phyloP scores from a whole-genome alignment of 2,329 filamentous ascomycete species.

The Cercospora zeina region DNA sequence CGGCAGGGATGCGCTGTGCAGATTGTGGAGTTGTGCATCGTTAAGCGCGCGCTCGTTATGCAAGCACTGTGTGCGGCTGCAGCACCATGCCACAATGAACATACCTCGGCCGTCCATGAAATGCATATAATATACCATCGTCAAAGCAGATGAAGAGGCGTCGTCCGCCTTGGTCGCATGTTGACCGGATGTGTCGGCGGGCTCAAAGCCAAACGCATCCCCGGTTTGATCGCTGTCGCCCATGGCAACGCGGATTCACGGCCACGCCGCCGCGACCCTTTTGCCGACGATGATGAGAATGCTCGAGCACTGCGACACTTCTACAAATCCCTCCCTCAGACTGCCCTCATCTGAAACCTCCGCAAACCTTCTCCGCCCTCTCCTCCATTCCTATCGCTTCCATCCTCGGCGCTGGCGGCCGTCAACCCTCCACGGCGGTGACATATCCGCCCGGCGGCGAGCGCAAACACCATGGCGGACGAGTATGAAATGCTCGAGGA shows the following conservation, averaged over 20 bases:
- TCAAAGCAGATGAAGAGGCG: background rate
- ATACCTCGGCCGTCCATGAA: too few species aligned
- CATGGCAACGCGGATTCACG: constrained; percentile 4
- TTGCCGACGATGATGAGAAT: background rate
- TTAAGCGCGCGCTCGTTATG: background rate
- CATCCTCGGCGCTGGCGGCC: constrained; percentile 2
- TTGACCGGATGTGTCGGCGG: background rate
- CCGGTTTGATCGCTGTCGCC: background rate
- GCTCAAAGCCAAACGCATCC: background rate
- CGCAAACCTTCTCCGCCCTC: constrained; percentile 8
- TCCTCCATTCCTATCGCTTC: constrained; percentile 24
- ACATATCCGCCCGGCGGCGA: constrained; percentile 18
- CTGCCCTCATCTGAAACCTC: constrained; percentile 16
- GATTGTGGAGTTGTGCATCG: background rate
- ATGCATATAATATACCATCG: too few species aligned
- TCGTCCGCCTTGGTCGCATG: background rate
- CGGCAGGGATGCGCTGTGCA: background rate
- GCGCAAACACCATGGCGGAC: constrained; percentile 61
- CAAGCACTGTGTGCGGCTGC: background rate
- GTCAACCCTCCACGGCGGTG: constrained; percentile 18
- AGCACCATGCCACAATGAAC: background rate
- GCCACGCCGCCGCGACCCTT: constrained; percentile 6
- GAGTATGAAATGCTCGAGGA: constrained; percentile 96
- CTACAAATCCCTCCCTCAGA: constrained; percentile 1
- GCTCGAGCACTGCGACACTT: constrained; percentile 1